Evolutionary conservation across 371 early-diverging fungal genomes (phyloP), one percentile per base, ranked within the genome.

Genomic region (Lichtheimia ramosa): DNA sequence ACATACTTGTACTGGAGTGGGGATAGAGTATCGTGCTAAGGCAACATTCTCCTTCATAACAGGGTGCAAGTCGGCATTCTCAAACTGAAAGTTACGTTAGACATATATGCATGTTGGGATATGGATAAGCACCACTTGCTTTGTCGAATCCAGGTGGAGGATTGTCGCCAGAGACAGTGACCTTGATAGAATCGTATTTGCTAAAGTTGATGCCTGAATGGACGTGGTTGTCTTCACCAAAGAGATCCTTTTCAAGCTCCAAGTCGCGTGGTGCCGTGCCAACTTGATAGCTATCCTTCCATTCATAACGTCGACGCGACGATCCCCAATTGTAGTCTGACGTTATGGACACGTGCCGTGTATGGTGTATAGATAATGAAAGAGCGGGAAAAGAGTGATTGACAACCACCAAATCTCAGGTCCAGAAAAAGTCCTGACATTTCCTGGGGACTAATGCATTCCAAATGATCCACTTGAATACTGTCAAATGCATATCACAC

Each of bases 1-100:
- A 8, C 34, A 14, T 73, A 77, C 81, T 64, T 85, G 93, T 0
- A 93, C 85, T 3, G 89, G 88, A 3, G 91, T 92, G 0, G 93
- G 92, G 0, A 69, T 74, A 1, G 58, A 57, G 66, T 88, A 91
- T 1, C 80, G 71, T 34, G 83, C 77, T 0, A 86, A 66, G 4
- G 70, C 62, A 14, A 89, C 59, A 55, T 92, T 89, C 58, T 79
- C 77, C 24, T 75, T 71, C 63, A 86, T 74, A 7, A 71, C 69
- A 16, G 79, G 72, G 52, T 82, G 75, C 3, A 83, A 58, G 24
- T 74, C 63, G 16, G 82, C 73, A 14, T 83, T 74, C 5, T 68
- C 75, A 61, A 83, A 83, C 84, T 82, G 64, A 39, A 25, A 53
- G 12, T 10, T 6, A 59, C 79, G 76, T 74, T 75, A 66, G 48